These are phyloP conservation scores for Podila verticillata DNA, from an alignment of 192 early-diverging fungal species.

Conservation along the genomic window DNA sequence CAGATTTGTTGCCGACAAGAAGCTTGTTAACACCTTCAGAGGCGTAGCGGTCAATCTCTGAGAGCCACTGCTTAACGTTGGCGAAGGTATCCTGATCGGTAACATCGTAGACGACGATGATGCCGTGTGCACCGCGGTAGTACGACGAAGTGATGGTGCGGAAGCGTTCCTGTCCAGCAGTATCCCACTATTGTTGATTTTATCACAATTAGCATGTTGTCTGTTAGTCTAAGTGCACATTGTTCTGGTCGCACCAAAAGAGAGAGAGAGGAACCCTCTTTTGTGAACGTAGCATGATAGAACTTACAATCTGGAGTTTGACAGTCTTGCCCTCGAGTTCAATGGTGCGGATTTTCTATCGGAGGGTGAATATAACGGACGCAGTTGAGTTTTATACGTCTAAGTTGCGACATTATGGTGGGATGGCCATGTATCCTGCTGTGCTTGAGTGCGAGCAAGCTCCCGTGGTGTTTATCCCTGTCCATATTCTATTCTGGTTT, in stretches of 20 bases:
- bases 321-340: slow-evolving; percentile 99
- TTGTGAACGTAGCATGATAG: neutral
- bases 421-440: no score
- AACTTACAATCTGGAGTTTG: slow-evolving; percentile 94
- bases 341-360: slow-evolving; percentile 97
- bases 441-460: no score
- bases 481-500: no score
- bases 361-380: neutral
- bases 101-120: slow-evolving; percentile 99
- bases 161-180: slow-evolving; percentile 98
- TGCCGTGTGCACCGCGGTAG: slow-evolving; percentile 98
- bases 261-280: no score
- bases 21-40: slow-evolving; percentile 97
- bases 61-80: slow-evolving; percentile 98
- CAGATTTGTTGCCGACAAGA: slow-evolving; percentile 98
- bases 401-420: no score
- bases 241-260: neutral
- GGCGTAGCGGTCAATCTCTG: slow-evolving; percentile 98
- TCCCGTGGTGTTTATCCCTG: no score
- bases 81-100: slow-evolving; percentile 93
- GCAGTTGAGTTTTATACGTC: neutral
- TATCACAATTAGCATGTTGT: neutral
- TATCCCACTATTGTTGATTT: slow-evolving; percentile 77
- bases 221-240: neutral
- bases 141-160: slow-evolving; percentile 97